Percentiles rank a stretch among this genome's conserved stretches.
These are phyloP conservation scores for Dalbergia cultrata DNA, from an alignment of 306 rosid species.

Conservation along the genomic window DNA sequence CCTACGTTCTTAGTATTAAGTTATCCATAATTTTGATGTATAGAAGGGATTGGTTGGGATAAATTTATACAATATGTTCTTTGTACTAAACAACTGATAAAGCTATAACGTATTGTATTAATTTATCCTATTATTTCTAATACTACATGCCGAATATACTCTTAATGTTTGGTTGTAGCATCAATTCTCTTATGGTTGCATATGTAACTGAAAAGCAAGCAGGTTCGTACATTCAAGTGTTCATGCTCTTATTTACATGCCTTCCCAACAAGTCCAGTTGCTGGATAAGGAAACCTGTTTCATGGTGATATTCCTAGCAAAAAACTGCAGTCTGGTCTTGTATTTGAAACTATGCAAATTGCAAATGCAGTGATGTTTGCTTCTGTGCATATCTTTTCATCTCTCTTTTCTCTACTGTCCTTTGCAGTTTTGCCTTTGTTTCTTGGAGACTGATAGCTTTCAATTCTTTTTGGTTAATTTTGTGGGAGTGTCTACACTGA, in stretches of 20 bases:
- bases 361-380: neutral
- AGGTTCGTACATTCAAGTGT: neutral
- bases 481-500: slow-evolving; percentile 11
- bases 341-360: slow-evolving; percentile 5
- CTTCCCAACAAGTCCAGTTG: neutral
- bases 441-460: neutral
- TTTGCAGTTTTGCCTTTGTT: slow-evolving; percentile 3
- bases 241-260: neutral
- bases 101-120: no score
- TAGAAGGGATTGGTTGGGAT: no score
- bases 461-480: slow-evolving; percentile 1
- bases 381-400: slow-evolving; percentile 13
- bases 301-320: slow-evolving; percentile 9
- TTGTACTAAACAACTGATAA: no score
- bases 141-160: no score
- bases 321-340: neutral
- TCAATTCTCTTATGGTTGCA: neutral
- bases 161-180: slow-evolving; percentile 7
- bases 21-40: no score
- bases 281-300: neutral
- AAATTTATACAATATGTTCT: no score
- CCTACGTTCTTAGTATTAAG: no score
- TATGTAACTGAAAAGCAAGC: neutral
- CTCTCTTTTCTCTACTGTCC: neutral
- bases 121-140: no score